Percentiles rank a stretch among this genome's conserved stretches.
These are phyloP conservation scores for Casuarina equisetifolia DNA, from an alignment of 306 rosid genomes.

Conservation along the genomic window DNA sequence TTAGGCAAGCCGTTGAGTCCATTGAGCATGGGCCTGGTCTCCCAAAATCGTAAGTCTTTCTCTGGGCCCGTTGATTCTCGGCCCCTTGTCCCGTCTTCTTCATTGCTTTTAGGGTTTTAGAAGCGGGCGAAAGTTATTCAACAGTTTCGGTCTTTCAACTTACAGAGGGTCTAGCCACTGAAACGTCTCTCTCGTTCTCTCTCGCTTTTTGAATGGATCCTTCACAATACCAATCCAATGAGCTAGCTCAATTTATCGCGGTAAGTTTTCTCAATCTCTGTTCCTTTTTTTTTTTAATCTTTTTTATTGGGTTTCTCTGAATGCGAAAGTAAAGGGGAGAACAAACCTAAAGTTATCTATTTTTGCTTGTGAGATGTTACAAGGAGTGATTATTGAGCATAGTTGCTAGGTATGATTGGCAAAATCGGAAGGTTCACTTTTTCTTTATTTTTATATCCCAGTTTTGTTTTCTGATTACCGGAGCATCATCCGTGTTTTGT, in stretches of 20 bases:
- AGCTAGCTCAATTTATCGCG: slow-evolving; percentile 60
- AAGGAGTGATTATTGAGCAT: not conserved
- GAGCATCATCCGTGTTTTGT: too few species aligned
- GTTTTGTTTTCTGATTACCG: too few species aligned
- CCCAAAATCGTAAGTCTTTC: not conserved
- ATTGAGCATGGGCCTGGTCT: not conserved
- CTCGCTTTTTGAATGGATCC: slow-evolving; percentile 58
- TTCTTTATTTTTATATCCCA: too few species aligned
- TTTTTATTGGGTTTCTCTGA: slow-evolving; percentile 4
- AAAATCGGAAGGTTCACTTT: not conserved
- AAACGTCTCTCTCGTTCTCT: not conserved
- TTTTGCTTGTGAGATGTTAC: not conserved
- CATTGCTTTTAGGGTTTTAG: not conserved
- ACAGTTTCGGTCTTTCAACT: not conserved
- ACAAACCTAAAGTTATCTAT: not conserved
- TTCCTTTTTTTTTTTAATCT: too few species aligned
- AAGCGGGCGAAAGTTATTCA: not conserved
- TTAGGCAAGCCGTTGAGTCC: not conserved
- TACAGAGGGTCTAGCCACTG: slow-evolving; percentile 12
- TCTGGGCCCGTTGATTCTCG: not conserved
- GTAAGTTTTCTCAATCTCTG: slow-evolving; percentile 41
- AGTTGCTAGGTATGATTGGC: not conserved
- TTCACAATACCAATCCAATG: slow-evolving; percentile 55
- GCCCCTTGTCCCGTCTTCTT: not conserved
- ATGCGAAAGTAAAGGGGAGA: not conserved